Base-by-base conservation (phyloP, 192 early-diverging fungal species). In the Chytriomyces sp. region DNA sequence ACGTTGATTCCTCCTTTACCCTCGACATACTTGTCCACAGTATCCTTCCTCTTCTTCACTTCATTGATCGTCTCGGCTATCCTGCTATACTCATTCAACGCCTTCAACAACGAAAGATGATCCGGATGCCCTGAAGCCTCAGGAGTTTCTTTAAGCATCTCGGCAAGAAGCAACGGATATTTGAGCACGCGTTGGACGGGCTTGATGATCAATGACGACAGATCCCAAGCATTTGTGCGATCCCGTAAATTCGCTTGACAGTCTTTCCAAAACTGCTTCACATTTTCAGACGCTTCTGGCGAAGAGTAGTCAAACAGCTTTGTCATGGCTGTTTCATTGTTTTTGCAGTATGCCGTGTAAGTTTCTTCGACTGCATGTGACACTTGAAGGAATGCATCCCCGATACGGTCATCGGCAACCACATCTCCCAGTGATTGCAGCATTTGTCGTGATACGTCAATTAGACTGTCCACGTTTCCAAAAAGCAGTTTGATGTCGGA, bases 111-210 rank as follows among this genome's bases (percentile, higher is more conserved):
- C 89, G 18, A 69, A 79, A 44, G 79, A 83, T 6, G 85, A 86
- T 24, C 67, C 80, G 46, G 79, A 83, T 6, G 85, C 85, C n/a
- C 67, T 50, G 24, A 79, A 8, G 44, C 45, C 46, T 68, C 67
- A 24, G 83, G 82, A 24, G 91, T 93, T 45, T 89, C 77, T 57
- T 85, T 84, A 63, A 86, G 76, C 11, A 92, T 85, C 80, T 83
- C 89, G 69, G 91, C 90, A 46, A 98, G 83, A 64, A 98, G 82
- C 3, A 98, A 83, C 1, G 97, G 97, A 79, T 97, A 97, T 82
- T 96, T 96, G n/a, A 98, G 84, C n/a, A 98, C 93, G 45, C 97
- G 89, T 81, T 98, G 97, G 7, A 98, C 95, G 13, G 97, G 97
- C 77, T 98, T 98, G 81, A 98, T 95, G 6, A 98, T 83, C 77